These are phyloP conservation scores for Mollisia scopiformis DNA, from an alignment of 2,329 filamentous ascomycete species.

Conservation along the genomic window DNA sequence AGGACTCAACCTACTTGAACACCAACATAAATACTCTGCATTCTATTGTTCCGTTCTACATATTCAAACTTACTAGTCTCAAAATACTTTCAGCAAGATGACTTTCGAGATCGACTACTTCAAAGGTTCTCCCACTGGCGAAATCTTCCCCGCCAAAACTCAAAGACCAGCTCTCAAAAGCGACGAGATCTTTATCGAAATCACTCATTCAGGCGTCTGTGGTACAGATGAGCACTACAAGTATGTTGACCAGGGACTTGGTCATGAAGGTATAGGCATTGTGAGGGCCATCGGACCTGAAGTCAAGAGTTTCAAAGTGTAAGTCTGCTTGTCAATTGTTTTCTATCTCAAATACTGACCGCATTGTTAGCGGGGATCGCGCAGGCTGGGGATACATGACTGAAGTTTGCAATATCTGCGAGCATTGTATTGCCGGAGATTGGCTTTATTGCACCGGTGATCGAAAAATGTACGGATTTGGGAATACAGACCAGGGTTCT, in stretches of 20 bases:
- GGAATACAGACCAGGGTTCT: conserved; percentile 49
- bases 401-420: conserved; percentile 45
- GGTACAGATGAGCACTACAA: conserved; percentile 49
- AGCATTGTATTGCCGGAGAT: conserved; percentile 44
- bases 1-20: too few relatives aligned
- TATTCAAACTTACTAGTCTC: too few relatives aligned
- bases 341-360: not conserved
- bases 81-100: not conserved
- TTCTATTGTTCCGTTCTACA: too few relatives aligned
- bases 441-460: conserved; percentile 44
- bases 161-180: conserved; percentile 42
- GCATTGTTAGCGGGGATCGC: conserved; percentile 41
- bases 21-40: not conserved
- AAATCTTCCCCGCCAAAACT: conserved; percentile 51
- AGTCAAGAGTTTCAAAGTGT: conserved; percentile 39
- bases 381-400: conserved; percentile 49
- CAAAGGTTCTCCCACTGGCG: conserved; percentile 60
- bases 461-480: conserved; percentile 42
- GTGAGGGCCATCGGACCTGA: conserved; percentile 42
- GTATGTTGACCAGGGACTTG: conserved; percentile 33
- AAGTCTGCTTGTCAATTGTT: not conserved
- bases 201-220: conserved; percentile 68
- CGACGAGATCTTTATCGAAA: conserved; percentile 60
- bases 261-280: conserved; percentile 51
- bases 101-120: conserved; percentile 54